Conservation (phyloP, 2,329 filamentous ascomycete genomes). For the Stemphylium beticola region DNA sequence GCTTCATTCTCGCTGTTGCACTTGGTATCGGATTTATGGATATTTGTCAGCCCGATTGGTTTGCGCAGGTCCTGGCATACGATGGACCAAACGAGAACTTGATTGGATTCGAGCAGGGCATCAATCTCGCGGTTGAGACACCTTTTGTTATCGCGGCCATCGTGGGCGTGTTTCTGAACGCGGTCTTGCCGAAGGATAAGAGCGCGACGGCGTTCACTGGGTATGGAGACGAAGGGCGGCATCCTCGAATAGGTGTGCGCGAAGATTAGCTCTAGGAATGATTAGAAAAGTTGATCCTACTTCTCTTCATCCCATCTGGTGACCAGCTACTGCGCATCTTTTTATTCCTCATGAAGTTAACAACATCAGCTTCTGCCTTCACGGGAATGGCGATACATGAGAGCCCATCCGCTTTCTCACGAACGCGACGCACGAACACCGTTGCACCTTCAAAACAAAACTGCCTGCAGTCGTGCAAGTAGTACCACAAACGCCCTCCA, state of each 20-base stretch:
- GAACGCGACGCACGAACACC: too few species aligned
- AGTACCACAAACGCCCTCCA: too few species aligned
- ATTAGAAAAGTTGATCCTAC: too few species aligned
- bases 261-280: not conserved
- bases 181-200: constrained; percentile 48
- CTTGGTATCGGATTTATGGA: constrained; percentile 45
- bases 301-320: not conserved
- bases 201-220: not conserved
- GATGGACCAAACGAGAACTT: constrained; percentile 46
- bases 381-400: too few species aligned
- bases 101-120: constrained; percentile 50
- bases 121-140: constrained; percentile 51
- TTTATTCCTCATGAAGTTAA: too few species aligned
- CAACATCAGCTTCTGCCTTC: too few species aligned
- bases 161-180: constrained; percentile 50
- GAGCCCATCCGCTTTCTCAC: too few species aligned
- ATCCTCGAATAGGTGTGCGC: constrained; percentile 14
- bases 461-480: too few species aligned
- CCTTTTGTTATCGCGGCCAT: constrained; percentile 52
- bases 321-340: too few species aligned
- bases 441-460: too few species aligned
- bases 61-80: constrained; percentile 49
- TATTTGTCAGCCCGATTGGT: constrained; percentile 50
- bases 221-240: constrained; percentile 17
- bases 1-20: constrained; percentile 36